Evolutionary conservation across 2,329 filamentous ascomycete species (phyloP).

Genomic region (Colletotrichum lindemuthianum): DNA sequence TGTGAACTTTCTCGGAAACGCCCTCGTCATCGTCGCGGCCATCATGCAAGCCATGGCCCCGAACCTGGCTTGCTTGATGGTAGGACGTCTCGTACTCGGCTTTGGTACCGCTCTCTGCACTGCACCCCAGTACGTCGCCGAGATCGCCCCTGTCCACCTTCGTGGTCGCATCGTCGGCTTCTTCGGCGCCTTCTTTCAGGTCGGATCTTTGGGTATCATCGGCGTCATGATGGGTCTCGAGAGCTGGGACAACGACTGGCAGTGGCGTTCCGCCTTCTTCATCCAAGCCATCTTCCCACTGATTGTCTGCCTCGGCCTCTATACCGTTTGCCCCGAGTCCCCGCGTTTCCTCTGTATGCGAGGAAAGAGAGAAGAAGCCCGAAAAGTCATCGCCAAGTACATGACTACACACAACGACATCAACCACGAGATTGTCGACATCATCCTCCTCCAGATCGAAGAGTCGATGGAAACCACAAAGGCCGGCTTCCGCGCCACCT

Average conservation of each 20-base stretch:
- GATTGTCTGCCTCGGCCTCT: slow-evolving; percentile 45
- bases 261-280: slow-evolving; percentile 52
- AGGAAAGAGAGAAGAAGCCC: slow-evolving; percentile 48
- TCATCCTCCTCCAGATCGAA: slow-evolving; percentile 55
- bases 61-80: slow-evolving; percentile 52
- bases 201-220: slow-evolving; percentile 54
- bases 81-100: slow-evolving; percentile 65
- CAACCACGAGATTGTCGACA: slow-evolving; percentile 52
- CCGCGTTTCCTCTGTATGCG: slow-evolving; percentile 52
- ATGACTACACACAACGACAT: slow-evolving; percentile 52
- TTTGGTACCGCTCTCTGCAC: slow-evolving; percentile 53
- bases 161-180: slow-evolving; percentile 57
- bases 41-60: slow-evolving; percentile 52
- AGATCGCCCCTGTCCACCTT: slow-evolving; percentile 42
- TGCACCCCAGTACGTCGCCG: slow-evolving; percentile 43
- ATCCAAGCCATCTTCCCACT: slow-evolving; percentile 54
- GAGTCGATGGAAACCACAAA: slow-evolving; percentile 53
- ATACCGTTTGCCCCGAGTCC: slow-evolving; percentile 51
- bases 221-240: slow-evolving; percentile 54
- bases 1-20: slow-evolving; percentile 57
- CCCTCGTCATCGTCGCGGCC: slow-evolving; percentile 55
- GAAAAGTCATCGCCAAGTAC: slow-evolving; percentile 46
- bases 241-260: slow-evolving; percentile 48
- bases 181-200: slow-evolving; percentile 58
- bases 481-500: slow-evolving; percentile 49